Percentiles rank a stretch among this genome's conserved stretches.
Conservation (phyloP, 805 yeast genomes). For the Metschnikowia matae region DNA sequence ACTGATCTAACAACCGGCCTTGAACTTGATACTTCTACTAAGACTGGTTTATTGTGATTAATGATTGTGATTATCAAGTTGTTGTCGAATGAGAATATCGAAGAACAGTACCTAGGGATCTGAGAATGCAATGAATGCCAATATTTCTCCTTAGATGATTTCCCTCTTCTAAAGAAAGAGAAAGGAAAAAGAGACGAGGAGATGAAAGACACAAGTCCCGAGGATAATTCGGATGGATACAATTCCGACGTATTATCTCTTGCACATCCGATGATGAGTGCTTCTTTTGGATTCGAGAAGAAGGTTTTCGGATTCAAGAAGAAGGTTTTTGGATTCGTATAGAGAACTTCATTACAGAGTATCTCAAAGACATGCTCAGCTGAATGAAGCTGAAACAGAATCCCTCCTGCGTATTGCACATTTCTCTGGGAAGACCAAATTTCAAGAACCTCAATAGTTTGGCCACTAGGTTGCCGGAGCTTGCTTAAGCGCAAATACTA, state of each 20-base stretch:
- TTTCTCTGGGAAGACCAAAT: constrained; percentile 42
- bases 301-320: constrained; percentile 41
- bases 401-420: constrained; percentile 24
- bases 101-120: constrained; percentile 19
- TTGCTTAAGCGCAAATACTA: constrained; percentile 30
- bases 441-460: constrained; percentile 39
- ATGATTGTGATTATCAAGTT: constrained; percentile 10
- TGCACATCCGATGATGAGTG: constrained; percentile 50
- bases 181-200: not conserved
- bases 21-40: too few relatives aligned
- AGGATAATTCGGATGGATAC: constrained; percentile 28
- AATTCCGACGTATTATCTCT: constrained; percentile 48
- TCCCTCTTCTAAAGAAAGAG: constrained; percentile 26
- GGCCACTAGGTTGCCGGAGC: constrained; percentile 25
- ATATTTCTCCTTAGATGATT: constrained; percentile 26
- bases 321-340: constrained; percentile 15
- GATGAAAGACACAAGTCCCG: not conserved
- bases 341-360: not conserved
- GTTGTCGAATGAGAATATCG: constrained; percentile 23
- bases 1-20: too few relatives aligned
- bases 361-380: not conserved
- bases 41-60: too few relatives aligned
- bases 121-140: constrained; percentile 15
- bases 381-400: not conserved
- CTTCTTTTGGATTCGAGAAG: constrained; percentile 46